phyloP scores from a whole-genome alignment of 1,139 yeast species.

The Pichia sp. region DNA sequence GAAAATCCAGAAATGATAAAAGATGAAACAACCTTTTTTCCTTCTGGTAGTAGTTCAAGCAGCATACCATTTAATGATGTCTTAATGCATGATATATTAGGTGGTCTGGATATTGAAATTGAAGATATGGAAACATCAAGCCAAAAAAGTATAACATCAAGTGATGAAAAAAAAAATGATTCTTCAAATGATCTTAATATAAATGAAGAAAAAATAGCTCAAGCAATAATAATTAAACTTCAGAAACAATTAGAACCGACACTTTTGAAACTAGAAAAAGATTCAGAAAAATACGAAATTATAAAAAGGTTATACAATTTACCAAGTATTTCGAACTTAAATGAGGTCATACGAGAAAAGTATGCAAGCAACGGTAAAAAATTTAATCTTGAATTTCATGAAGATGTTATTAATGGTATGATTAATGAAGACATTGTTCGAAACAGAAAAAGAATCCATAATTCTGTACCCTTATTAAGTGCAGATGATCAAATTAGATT shows the following conservation, averaged over 20 bases:
- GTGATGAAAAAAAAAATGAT: background rate
- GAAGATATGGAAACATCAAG: background rate
- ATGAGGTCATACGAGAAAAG: conserved; percentile 7
- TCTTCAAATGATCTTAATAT: background rate
- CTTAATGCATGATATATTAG: conserved; percentile 9
- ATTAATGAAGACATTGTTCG: conserved; percentile 7
- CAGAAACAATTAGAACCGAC: conserved; percentile 21
- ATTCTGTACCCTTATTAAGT: background rate
- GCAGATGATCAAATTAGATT: conserved; percentile 12
- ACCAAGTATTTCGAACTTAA: conserved; percentile 24
- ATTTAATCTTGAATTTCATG: conserved; percentile 14
- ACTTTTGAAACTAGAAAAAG: conserved; percentile 15
- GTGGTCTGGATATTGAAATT: background rate
- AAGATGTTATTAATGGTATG: conserved; percentile 7
- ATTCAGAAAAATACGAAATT: conserved; percentile 22
- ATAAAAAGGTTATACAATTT: conserved; percentile 22
- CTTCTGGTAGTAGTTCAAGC: conserved; percentile 4
- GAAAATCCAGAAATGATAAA: background rate
- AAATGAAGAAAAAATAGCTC: conserved; percentile 14
- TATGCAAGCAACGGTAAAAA: conserved; percentile 6
- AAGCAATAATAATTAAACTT: conserved; percentile 20
- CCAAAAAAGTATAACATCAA: background rate
- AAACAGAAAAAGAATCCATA: conserved; percentile 1
- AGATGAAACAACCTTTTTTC: background rate
- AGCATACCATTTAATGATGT: conserved; percentile 15